A percentile compares a stretch with the other conserved stretches of the same genome.
Conservation (phyloP, 768 basidiomycete species). For the Mycena maculata region DNA sequence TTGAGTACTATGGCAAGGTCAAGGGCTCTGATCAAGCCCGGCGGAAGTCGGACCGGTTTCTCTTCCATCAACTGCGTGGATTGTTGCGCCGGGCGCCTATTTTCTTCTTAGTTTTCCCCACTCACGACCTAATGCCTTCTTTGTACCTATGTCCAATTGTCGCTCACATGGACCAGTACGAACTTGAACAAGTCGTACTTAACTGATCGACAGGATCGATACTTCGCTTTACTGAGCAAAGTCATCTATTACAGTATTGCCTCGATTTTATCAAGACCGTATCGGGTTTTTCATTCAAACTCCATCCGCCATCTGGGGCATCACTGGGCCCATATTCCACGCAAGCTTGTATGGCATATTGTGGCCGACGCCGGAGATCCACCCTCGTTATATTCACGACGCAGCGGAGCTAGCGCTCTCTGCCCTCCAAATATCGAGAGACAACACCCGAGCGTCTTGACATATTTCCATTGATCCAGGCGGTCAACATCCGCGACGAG, state of each 20-base stretch:
- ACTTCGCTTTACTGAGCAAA: constrained; percentile 78
- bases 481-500: constrained; percentile 89
- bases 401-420: constrained; percentile 68
- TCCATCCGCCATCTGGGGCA: constrained; percentile 45
- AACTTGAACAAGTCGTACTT: constrained; percentile 96
- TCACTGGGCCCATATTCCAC: constrained; percentile 44
- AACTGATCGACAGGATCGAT: constrained; percentile 94
- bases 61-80: too few relatives aligned
- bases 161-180: constrained; percentile 64
- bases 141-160: too few relatives aligned
- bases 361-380: constrained; percentile 74
- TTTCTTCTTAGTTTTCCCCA: too few relatives aligned
- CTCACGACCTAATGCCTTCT: too few relatives aligned
- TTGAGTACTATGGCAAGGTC: too few relatives aligned
- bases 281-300: constrained; percentile 77
- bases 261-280: constrained; percentile 78
- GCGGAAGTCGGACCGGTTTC: too few relatives aligned
- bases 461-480: constrained; percentile 88
- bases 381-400: constrained; percentile 77
- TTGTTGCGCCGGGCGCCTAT: too few relatives aligned
- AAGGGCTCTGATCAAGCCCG: too few relatives aligned
- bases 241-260: constrained; percentile 83
- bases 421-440: constrained; percentile 63
- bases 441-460: constrained; percentile 37
- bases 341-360: constrained; percentile 62